Percentiles rank a stretch among this genome's conserved stretches.
Conservation (phyloP, 2,329 filamentous ascomycete species). For the Exophiala lecanii-corni region DNA sequence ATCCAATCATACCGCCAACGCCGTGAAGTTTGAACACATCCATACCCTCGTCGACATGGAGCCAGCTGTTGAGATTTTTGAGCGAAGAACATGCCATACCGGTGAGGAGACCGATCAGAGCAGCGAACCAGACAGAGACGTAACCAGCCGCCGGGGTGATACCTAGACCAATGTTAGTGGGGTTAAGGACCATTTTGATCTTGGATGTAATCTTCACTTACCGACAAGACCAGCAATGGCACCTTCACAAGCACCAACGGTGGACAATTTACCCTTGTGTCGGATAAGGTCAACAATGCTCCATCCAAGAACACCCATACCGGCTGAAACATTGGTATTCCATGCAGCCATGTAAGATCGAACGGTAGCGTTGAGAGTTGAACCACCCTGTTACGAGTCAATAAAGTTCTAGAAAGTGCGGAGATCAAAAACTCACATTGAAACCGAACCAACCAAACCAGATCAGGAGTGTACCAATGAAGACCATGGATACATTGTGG, state of each 20-base stretch:
- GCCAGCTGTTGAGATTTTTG: slow-evolving; percentile 50
- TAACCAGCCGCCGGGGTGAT: slow-evolving; percentile 55
- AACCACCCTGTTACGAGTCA: slow-evolving; percentile 43
- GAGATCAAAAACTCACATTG: slow-evolving; percentile 42
- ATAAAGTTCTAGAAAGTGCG: too few relatives aligned
- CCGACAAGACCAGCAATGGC: slow-evolving; percentile 55
- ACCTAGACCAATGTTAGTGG: slow-evolving; percentile 31
- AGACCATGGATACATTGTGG: slow-evolving; percentile 69
- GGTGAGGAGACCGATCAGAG: slow-evolving; percentile 53
- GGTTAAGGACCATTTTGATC: neutral
- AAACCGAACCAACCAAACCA: slow-evolving; percentile 54
- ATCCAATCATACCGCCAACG: slow-evolving; percentile 51
- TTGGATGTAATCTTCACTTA: neutral
- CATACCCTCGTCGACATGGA: slow-evolving; percentile 53
- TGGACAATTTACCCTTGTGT: slow-evolving; percentile 49
- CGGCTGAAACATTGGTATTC: slow-evolving; percentile 56
- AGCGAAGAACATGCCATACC: slow-evolving; percentile 46
- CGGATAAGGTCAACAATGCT: slow-evolving; percentile 50
- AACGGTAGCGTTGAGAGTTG: slow-evolving; percentile 49
- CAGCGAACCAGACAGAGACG: slow-evolving; percentile 50
- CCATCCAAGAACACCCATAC: slow-evolving; percentile 52
- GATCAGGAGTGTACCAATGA: slow-evolving; percentile 58
- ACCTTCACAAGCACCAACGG: slow-evolving; percentile 54
- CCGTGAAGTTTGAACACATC: slow-evolving; percentile 48
- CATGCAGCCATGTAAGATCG: slow-evolving; percentile 53